These are phyloP conservation scores for Ensete ventricosum DNA, from an alignment of 176 grass and related monocot species.

Conservation along the genomic window DNA sequence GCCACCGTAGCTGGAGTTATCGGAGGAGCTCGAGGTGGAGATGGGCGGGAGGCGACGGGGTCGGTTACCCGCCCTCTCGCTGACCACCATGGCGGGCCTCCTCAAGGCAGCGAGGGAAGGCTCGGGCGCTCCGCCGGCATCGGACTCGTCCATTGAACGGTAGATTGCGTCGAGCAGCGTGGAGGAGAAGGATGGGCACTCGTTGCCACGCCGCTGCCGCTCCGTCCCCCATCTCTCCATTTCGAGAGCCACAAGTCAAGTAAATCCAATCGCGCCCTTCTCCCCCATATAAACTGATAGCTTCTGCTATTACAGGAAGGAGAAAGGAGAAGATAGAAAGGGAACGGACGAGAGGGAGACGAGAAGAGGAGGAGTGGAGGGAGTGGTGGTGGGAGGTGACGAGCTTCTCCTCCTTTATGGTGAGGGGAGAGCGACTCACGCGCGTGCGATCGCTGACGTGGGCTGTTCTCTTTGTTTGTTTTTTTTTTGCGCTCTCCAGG, in stretches of 20 bases:
- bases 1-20: slow-evolving; percentile 11
- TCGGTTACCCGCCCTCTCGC: slow-evolving; percentile 6
- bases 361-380: background rate
- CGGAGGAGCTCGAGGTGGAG: slow-evolving; percentile 1
- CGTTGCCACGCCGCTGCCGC: slow-evolving; percentile 10
- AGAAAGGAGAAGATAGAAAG: background rate
- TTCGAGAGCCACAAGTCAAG: background rate
- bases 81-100: background rate
- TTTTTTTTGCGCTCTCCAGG: background rate
- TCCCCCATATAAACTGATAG: background rate
- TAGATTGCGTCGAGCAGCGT: slow-evolving; percentile 80
- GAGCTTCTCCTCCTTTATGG: background rate
- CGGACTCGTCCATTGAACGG: slow-evolving; percentile 46
- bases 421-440: background rate
- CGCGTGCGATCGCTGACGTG: background rate
- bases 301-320: background rate
- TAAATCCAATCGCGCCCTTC: background rate
- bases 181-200: slow-evolving; percentile 67
- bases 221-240: background rate
- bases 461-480: background rate
- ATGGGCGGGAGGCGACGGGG: background rate
- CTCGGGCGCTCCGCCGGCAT: slow-evolving; percentile 6
- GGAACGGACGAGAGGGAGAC: background rate
- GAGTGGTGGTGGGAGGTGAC: background rate
- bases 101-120: background rate